Evolutionary conservation across 2,329 filamentous ascomycete species (phyloP).

Genomic region (Colletotrichum liaoningense): DNA sequence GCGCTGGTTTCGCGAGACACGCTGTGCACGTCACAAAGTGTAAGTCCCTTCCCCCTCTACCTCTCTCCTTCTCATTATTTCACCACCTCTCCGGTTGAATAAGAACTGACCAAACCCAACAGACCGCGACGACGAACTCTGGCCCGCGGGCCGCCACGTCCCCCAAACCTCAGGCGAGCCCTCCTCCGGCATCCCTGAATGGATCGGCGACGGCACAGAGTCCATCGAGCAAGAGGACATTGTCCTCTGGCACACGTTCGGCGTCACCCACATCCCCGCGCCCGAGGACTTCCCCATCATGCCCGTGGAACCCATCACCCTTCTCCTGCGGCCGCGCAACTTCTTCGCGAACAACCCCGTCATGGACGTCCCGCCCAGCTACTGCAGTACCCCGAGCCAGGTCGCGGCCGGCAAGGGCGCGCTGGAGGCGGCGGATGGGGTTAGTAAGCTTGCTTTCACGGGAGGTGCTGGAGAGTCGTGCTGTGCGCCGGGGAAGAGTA

Average conservation of each 20-base stretch:
- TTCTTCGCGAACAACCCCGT: slow-evolving; percentile 86
- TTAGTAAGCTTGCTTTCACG: slow-evolving; percentile 53
- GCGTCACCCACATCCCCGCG: slow-evolving; percentile 87
- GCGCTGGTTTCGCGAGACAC: slow-evolving; percentile 88
- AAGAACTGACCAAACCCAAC: neutral
- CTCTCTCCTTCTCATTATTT: neutral
- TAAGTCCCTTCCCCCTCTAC: slow-evolving; percentile 55
- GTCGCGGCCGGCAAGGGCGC: slow-evolving; percentile 59
- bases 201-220: slow-evolving; percentile 78
- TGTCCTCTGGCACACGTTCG: slow-evolving; percentile 95
- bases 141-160: slow-evolving; percentile 88
- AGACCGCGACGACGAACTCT: slow-evolving; percentile 85
- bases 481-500: slow-evolving; percentile 27
- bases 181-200: slow-evolving; percentile 77
- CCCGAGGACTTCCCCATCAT: slow-evolving; percentile 95
- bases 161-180: slow-evolving; percentile 88
- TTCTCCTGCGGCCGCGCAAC: slow-evolving; percentile 82
- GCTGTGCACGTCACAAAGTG: slow-evolving; percentile 91
- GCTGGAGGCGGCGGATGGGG: slow-evolving; percentile 59
- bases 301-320: slow-evolving; percentile 86
- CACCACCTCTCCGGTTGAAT: too few relatives aligned
- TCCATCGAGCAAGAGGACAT: slow-evolving; percentile 83
- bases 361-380: slow-evolving; percentile 84
- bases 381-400: slow-evolving; percentile 78
- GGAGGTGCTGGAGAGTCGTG: neutral